These are phyloP conservation scores for Penicillium ochrochloron DNA, from an alignment of 495 filamentous ascomycete genomes.

Conservation along the genomic window DNA sequence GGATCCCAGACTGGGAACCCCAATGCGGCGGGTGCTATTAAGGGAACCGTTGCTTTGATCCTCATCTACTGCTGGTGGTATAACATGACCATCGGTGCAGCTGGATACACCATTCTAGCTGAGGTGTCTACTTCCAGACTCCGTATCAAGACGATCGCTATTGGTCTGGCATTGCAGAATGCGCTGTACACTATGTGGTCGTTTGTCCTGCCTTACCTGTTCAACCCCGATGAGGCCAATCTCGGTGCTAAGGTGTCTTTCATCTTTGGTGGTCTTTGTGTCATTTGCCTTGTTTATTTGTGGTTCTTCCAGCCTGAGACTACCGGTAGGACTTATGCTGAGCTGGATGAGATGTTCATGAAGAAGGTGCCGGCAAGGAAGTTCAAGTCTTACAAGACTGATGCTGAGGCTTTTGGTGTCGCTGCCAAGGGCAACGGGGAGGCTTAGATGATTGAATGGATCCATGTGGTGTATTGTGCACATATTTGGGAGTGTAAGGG, in stretches of 20 bases:
- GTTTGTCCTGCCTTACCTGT: slow-evolving; percentile 28
- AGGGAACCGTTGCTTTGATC: slow-evolving; percentile 31
- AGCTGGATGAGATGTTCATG: slow-evolving; percentile 28
- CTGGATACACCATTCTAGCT: slow-evolving; percentile 36
- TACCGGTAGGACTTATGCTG: slow-evolving; percentile 20
- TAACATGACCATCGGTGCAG: slow-evolving; percentile 39
- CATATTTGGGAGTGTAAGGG: too few relatives aligned
- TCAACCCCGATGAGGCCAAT: slow-evolving; percentile 23
- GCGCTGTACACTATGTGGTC: slow-evolving; percentile 33
- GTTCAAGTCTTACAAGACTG: slow-evolving; percentile 23
- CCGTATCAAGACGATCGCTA: slow-evolving; percentile 39
- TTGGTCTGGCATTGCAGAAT: slow-evolving; percentile 36
- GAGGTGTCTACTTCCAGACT: slow-evolving; percentile 35
- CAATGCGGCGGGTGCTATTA: slow-evolving; percentile 22
- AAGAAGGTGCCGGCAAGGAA: slow-evolving; percentile 23
- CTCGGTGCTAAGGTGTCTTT: slow-evolving; percentile 25
- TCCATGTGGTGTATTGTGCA: too few relatives aligned
- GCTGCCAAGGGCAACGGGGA: slow-evolving; percentile 10
- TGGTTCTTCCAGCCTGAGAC: slow-evolving; percentile 29
- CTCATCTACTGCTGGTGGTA: slow-evolving; percentile 34
- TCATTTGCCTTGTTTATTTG: slow-evolving; percentile 25
- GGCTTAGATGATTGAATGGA: not conserved
- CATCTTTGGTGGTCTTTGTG: slow-evolving; percentile 28
- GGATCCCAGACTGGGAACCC: slow-evolving; percentile 20
- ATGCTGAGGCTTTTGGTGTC: slow-evolving; percentile 23